phyloP scores from a whole-genome alignment of 2,329 filamentous ascomycete species.

The Trichothecium sympodiale region DNA sequence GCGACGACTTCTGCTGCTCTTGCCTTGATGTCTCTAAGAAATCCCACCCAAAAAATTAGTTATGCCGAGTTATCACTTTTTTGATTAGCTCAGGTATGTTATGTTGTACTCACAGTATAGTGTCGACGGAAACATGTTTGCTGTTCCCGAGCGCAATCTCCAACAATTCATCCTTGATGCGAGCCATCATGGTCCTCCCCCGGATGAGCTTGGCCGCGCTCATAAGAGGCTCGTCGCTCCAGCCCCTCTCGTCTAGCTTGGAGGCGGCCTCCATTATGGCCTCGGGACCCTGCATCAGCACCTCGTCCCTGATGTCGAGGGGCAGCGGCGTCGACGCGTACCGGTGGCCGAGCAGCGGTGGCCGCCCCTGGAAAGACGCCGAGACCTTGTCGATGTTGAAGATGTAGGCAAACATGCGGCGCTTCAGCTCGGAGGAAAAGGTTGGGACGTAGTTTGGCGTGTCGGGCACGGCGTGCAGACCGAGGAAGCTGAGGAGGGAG shows the following conservation, averaged over 20 bases:
- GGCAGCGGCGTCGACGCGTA: slow-evolving; percentile 43
- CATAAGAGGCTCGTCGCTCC: slow-evolving; percentile 21
- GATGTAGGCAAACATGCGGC: slow-evolving; percentile 21
- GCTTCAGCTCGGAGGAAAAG: slow-evolving; percentile 18
- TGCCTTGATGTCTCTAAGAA: slow-evolving; percentile 2
- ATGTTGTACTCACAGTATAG: slow-evolving; percentile 5
- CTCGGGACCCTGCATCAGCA: slow-evolving; percentile 31
- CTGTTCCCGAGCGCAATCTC: slow-evolving; percentile 15
- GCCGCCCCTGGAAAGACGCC: slow-evolving; percentile 41
- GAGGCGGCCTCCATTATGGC: slow-evolving; percentile 6
- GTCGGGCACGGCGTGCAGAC: slow-evolving; percentile 12
- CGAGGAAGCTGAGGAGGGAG: slow-evolving; percentile 16
- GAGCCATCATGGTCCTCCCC: slow-evolving; percentile 12
- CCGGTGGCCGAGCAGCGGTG: slow-evolving; percentile 38
- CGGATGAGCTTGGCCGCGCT: slow-evolving; percentile 19
- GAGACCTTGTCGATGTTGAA: slow-evolving; percentile 37
- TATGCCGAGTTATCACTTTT: too few relatives aligned
- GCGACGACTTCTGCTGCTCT: slow-evolving; percentile 28
- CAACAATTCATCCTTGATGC: slow-evolving; percentile 15
- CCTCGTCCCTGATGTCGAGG: slow-evolving; percentile 39
- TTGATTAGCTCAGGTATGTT: background rate
- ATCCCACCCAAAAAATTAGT: too few relatives aligned
- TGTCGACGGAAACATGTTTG: slow-evolving; percentile 11
- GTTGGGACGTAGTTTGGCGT: slow-evolving; percentile 13
- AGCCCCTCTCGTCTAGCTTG: slow-evolving; percentile 22